Conservation (phyloP, 2,329 filamentous ascomycete species). For the Fusarium haematococcum region DNA sequence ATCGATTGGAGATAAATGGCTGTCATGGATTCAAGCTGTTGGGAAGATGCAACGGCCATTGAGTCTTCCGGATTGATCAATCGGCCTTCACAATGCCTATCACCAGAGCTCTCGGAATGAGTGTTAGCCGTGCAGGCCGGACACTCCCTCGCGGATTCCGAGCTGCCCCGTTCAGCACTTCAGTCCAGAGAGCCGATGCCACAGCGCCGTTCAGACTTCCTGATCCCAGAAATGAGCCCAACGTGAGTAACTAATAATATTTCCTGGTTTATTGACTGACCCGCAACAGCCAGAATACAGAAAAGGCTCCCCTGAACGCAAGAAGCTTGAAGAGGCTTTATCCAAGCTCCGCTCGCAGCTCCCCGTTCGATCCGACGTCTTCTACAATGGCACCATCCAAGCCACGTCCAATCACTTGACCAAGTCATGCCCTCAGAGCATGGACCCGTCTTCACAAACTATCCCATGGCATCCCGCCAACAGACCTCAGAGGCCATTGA, state of each 20-base stretch:
- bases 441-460: neutral
- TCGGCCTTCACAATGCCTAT: neutral
- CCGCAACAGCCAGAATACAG: neutral
- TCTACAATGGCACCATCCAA: neutral
- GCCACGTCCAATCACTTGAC: neutral
- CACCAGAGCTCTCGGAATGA: neutral
- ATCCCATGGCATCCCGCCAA: neutral
- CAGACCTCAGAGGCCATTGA: neutral
- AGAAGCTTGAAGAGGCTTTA: neutral
- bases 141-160: neutral
- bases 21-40: neutral
- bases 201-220: neutral
- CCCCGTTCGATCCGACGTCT: neutral
- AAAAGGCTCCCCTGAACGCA: neutral
- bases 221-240: neutral
- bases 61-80: neutral
- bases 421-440: neutral
- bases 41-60: neutral
- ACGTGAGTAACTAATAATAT: neutral
- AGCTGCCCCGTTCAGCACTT: neutral
- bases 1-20: neutral
- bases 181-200: neutral
- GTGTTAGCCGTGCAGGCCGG: neutral
- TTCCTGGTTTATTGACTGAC: neutral
- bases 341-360: neutral